A percentile compares a stretch with the other conserved stretches of the same genome.
These are phyloP conservation scores for Phytophthora idaei DNA, from an alignment of 352 stramenopile species.

Conservation along the genomic window DNA sequence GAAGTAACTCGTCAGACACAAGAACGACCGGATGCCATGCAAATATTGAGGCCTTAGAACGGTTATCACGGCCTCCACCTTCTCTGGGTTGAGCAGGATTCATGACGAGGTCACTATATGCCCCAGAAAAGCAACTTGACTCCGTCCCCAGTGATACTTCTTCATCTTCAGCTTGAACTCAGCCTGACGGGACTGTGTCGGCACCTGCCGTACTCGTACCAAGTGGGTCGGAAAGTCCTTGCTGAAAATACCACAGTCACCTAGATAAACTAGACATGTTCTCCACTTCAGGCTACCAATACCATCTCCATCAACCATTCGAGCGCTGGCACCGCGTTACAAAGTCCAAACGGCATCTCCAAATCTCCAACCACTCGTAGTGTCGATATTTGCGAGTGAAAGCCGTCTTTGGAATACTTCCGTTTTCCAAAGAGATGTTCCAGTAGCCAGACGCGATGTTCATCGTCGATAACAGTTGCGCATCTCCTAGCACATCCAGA, in stretches of 20 bases:
- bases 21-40: too few relatives aligned
- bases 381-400: background rate
- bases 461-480: background rate
- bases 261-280: background rate
- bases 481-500: constrained; percentile 4
- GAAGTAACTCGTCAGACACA: too few relatives aligned
- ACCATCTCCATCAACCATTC: constrained; percentile 10
- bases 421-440: background rate
- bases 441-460: background rate
- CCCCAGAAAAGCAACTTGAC: constrained; percentile 1
- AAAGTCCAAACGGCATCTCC: constrained; percentile 11
- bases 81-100: too few relatives aligned
- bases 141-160: constrained; percentile 8
- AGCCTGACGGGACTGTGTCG: background rate
- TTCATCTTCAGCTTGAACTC: constrained; percentile 15
- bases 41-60: too few relatives aligned
- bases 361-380: constrained; percentile 10
- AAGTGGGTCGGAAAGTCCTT: background rate
- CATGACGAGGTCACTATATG: too few relatives aligned
- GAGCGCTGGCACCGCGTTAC: constrained; percentile 1
- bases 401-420: background rate
- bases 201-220: background rate
- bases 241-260: constrained; percentile 9
- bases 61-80: too few relatives aligned
- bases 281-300: constrained; percentile 7